These are phyloP conservation scores for Apiotrichum laibachii DNA, from an alignment of 1,284 basidiomycete genomes.

Conservation along the genomic window DNA sequence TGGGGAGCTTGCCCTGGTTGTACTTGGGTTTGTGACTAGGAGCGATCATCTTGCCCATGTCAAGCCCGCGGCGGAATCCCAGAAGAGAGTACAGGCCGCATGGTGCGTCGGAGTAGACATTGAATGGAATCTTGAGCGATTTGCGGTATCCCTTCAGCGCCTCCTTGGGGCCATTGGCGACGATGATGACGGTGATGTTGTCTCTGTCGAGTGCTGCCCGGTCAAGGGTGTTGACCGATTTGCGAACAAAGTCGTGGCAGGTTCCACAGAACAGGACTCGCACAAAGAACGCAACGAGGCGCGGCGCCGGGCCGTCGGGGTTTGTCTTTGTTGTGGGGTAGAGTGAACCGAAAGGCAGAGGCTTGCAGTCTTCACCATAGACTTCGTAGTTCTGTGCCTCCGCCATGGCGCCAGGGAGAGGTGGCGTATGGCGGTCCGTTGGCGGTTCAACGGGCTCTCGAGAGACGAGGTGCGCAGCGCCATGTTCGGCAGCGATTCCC, in stretches of 20 bases:
- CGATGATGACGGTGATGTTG: slow-evolving; percentile 40
- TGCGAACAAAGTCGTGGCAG: slow-evolving; percentile 48
- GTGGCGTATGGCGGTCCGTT: neutral
- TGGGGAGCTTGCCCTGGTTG: slow-evolving; percentile 36
- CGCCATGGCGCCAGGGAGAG: neutral
- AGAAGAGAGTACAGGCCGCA: slow-evolving; percentile 41
- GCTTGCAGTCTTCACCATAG: slow-evolving; percentile 33
- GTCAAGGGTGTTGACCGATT: slow-evolving; percentile 40
- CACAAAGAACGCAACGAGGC: slow-evolving; percentile 44
- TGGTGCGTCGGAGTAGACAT: slow-evolving; percentile 43
- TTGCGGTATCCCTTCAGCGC: slow-evolving; percentile 46
- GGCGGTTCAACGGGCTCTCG: neutral
- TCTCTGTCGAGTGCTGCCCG: slow-evolving; percentile 34
- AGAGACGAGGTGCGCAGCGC: neutral
- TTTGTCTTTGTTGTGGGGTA: slow-evolving; percentile 6
- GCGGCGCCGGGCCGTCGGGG: neutral
- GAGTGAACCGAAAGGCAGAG: slow-evolving; percentile 37
- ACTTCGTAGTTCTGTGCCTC: slow-evolving; percentile 8
- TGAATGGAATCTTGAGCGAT: slow-evolving; percentile 24
- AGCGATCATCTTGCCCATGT: neutral
- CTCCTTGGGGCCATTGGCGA: slow-evolving; percentile 45
- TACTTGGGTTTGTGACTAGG: slow-evolving; percentile 29
- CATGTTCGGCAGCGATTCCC: neutral
- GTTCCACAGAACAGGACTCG: slow-evolving; percentile 47
- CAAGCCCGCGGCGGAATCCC: neutral